Evolutionary conservation across 176 grass and related monocot genomes (phyloP).

Genomic region (Paspalum vaginatum): DNA sequence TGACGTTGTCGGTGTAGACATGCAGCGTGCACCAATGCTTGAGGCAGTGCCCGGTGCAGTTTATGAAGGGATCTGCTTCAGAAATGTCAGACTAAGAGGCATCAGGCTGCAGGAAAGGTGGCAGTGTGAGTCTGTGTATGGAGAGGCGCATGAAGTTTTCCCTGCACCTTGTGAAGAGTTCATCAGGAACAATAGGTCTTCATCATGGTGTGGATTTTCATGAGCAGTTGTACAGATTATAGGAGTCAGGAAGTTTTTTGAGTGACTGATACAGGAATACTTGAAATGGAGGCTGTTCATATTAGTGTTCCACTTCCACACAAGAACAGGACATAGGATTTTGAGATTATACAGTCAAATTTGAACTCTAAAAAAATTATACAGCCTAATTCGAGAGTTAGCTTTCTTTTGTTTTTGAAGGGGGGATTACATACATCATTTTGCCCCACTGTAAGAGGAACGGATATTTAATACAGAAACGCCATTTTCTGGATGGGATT

Average conservation of each 20-base stretch:
- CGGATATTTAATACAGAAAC: too few relatives aligned
- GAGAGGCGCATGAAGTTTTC: slow-evolving; percentile 70
- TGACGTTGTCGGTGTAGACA: slow-evolving; percentile 52
- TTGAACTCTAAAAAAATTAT: background rate
- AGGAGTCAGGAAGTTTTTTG: slow-evolving; percentile 3
- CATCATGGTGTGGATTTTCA: slow-evolving; percentile 55
- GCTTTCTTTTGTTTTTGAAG: too few relatives aligned
- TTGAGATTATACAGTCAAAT: slow-evolving; percentile 9
- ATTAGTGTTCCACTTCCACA: background rate
- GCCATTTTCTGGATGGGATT: too few relatives aligned
- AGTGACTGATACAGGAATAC: background rate
- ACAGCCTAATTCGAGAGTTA: too few relatives aligned
- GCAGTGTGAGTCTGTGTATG: slow-evolving; percentile 71
- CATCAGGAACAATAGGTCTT: slow-evolving; percentile 52
- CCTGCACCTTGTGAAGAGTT: slow-evolving; percentile 71
- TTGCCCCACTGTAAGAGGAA: too few relatives aligned
- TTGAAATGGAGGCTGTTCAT: slow-evolving; percentile 10
- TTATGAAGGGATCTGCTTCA: slow-evolving; percentile 70
- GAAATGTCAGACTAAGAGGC: slow-evolving; percentile 68
- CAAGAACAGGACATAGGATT: background rate
- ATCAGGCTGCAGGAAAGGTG: slow-evolving; percentile 45
- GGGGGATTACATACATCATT: too few relatives aligned
- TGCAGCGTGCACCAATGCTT: slow-evolving; percentile 57
- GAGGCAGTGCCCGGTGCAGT: slow-evolving; percentile 63
- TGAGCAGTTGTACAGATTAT: slow-evolving; percentile 39